Conservation (phyloP, 805 yeast genomes). For the Kuraishia piskuri region DNA sequence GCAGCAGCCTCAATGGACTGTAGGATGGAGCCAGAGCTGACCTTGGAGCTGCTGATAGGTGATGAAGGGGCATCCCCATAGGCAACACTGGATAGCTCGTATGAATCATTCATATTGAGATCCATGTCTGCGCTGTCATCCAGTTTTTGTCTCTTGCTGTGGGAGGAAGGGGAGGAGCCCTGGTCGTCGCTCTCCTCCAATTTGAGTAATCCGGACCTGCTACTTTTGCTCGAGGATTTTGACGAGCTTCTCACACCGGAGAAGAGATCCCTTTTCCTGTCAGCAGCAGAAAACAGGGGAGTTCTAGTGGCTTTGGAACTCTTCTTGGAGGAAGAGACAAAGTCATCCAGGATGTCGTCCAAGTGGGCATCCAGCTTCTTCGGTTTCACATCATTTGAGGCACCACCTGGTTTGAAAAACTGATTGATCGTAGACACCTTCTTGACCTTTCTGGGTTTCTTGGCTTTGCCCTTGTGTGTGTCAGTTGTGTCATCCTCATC, state of each 20-base stretch:
- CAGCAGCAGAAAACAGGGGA: not conserved
- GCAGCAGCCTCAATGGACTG: not conserved
- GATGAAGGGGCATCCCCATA: constrained; percentile 21
- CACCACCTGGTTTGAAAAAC: constrained; percentile 37
- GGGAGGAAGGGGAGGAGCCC: not conserved
- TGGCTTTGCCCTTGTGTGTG: constrained; percentile 17
- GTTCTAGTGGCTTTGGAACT: constrained; percentile 2
- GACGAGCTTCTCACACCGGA: not conserved
- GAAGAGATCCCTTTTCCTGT: constrained; percentile 1
- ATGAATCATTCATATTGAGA: constrained; percentile 7
- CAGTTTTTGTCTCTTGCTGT: constrained; percentile 2
- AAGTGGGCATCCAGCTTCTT: constrained; percentile 40
- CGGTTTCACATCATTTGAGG: constrained; percentile 14
- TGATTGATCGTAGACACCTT: constrained; percentile 28
- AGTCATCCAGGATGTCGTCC: constrained; percentile 63
- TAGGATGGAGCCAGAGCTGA: not conserved
- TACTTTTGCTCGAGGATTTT: not conserved
- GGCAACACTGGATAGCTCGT: constrained; percentile 4
- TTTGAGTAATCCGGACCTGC: not conserved
- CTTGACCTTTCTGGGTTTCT: constrained; percentile 26
- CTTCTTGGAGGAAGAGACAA: constrained; percentile 19
- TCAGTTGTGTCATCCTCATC: constrained; percentile 17
- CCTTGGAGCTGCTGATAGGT: constrained; percentile 12
- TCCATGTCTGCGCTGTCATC: constrained; percentile 2
- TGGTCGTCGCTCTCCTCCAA: not conserved